A percentile compares a stretch with the other conserved stretches of the same genome.
These are phyloP conservation scores for Komagataella pastoris DNA, from an alignment of 805 yeast genomes.

Conservation along the genomic window DNA sequence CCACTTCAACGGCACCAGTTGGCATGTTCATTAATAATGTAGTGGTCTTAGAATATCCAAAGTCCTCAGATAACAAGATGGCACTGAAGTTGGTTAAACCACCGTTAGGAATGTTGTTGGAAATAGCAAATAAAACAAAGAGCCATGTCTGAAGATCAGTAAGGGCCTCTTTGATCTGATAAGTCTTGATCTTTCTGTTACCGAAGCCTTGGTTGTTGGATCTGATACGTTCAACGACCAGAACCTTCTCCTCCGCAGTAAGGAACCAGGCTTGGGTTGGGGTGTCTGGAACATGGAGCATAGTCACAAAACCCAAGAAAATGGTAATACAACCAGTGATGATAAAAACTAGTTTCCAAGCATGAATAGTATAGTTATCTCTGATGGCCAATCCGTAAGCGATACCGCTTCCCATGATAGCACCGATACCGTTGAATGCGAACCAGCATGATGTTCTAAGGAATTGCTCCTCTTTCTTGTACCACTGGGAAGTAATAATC, in stretches of 20 bases:
- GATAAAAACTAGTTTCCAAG: conserved; percentile 44
- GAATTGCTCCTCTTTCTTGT: conserved; percentile 30
- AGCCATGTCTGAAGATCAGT: conserved; percentile 37
- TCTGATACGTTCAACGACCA: conserved; percentile 40
- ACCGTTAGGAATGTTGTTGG: conserved; percentile 41
- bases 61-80: conserved; percentile 25
- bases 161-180: conserved; percentile 39
- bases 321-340: conserved; percentile 44
- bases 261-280: conserved; percentile 30
- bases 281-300: conserved; percentile 27
- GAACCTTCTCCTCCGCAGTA: conserved; percentile 26
- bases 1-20: conserved; percentile 22
- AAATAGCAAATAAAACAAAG: conserved; percentile 26
- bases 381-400: conserved; percentile 39
- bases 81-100: conserved; percentile 35
- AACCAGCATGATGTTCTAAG: conserved; percentile 26
- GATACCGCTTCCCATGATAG: conserved; percentile 30
- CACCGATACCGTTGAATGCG: conserved; percentile 26
- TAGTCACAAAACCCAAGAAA: conserved; percentile 29
- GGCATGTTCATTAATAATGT: conserved; percentile 23
- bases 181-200: conserved; percentile 35
- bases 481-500: conserved; percentile 41
- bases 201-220: conserved; percentile 46
- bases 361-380: conserved; percentile 25
- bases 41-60: conserved; percentile 14